A percentile compares a stretch with the other conserved stretches of the same genome.
phyloP scores from a whole-genome alignment of 306 rosid genomes.

The Lathyrus sativus region DNA sequence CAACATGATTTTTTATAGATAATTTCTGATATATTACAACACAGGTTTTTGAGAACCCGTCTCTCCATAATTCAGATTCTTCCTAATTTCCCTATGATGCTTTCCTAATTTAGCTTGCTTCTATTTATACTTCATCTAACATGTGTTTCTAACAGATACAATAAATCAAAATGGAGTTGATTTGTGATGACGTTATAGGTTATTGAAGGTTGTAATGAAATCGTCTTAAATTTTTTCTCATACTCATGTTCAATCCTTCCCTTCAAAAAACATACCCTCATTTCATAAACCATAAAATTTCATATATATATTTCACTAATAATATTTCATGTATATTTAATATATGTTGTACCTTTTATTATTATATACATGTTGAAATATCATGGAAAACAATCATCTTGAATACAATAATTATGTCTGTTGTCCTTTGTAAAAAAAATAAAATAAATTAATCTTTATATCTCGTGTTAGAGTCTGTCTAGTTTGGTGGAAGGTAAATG shows the following conservation, averaged over 20 bases:
- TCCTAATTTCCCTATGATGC: no score
- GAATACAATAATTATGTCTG: slow-evolving; percentile 21
- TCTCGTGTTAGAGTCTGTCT: not conserved
- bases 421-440: slow-evolving; percentile 7
- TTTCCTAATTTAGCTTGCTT: no score
- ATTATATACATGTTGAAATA: no score
- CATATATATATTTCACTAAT: slow-evolving; percentile 34
- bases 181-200: slow-evolving; percentile 69
- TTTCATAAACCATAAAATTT: slow-evolving; percentile 29
- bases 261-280: slow-evolving; percentile 35
- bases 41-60: no score
- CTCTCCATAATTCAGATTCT: no score
- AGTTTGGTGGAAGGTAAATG: no score
- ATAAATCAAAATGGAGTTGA: no score
- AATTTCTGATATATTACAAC: no score
- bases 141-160: no score
- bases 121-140: no score
- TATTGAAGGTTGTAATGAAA: slow-evolving; percentile 77
- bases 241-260: slow-evolving; percentile 29
- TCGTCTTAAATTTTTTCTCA: slow-evolving; percentile 31
- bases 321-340: slow-evolving; percentile 42
- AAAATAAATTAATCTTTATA: not conserved
- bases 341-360: slow-evolving; percentile 28
- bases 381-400: slow-evolving; percentile 24
- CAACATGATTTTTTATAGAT: no score